These are phyloP conservation scores for Lepiota subincarnata DNA, from an alignment of 768 basidiomycete species.

Conservation along the genomic window DNA sequence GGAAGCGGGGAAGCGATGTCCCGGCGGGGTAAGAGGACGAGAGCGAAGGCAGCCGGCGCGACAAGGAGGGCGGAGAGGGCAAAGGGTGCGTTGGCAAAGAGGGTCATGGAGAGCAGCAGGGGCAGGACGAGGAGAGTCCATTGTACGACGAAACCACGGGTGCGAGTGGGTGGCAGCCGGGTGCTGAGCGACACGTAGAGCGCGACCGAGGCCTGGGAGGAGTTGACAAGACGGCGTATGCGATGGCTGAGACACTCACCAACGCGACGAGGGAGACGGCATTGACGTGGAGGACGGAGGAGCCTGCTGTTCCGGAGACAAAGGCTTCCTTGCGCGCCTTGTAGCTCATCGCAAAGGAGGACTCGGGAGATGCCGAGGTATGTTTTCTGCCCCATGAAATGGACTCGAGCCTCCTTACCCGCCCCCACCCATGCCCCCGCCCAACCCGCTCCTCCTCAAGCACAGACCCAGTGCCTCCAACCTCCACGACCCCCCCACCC, in stretches of 20 bases:
- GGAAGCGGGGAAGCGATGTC: slow-evolving; percentile 49
- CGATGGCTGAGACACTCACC: slow-evolving; percentile 20
- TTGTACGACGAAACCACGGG: slow-evolving; percentile 42
- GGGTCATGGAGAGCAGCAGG: slow-evolving; percentile 76
- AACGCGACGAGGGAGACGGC: slow-evolving; percentile 45
- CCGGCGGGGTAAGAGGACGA: slow-evolving; percentile 39
- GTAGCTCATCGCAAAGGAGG: slow-evolving; percentile 50
- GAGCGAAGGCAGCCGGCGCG: slow-evolving; percentile 39
- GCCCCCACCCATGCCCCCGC: not conserved
- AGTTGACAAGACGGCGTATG: not conserved
- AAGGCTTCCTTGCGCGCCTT: slow-evolving; percentile 81
- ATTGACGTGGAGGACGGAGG: slow-evolving; percentile 65
- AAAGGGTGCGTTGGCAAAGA: slow-evolving; percentile 58
- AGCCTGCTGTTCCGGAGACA: slow-evolving; percentile 70
- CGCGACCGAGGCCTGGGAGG: slow-evolving; percentile 59
- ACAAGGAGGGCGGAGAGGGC: slow-evolving; percentile 48
- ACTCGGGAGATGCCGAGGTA: no score
- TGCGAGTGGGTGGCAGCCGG: slow-evolving; percentile 35
- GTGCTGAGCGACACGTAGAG: slow-evolving; percentile 61
- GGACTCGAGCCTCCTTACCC: not conserved
- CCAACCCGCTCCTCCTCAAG: not conserved
- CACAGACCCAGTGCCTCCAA: not conserved
- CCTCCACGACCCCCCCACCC: slow-evolving; percentile 12
- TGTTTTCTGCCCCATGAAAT: not conserved
- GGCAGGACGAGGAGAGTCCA: slow-evolving; percentile 70